These are phyloP conservation scores for Brassica cretica DNA, from an alignment of 345 rosid genomes.

Conservation along the genomic window DNA sequence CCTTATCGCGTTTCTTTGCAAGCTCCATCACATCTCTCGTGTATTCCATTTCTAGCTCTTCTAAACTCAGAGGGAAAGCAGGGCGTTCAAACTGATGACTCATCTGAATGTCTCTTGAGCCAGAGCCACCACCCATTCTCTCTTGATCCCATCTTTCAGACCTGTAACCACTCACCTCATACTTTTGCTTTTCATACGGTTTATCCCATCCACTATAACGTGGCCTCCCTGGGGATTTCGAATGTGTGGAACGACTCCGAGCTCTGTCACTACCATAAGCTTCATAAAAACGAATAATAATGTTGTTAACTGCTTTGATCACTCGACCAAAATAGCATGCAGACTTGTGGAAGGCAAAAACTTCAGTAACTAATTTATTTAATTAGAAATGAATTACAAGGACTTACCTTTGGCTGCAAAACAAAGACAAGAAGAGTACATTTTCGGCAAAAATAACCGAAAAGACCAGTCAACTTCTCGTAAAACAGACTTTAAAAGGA, in stretches of 20 bases:
- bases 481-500: constrained; percentile 42
- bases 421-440: constrained; percentile 48
- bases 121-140: constrained; percentile 46
- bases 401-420: constrained; percentile 98
- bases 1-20: constrained; percentile 72
- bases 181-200: constrained; percentile 70
- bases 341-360: constrained; percentile 46
- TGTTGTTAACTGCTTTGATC: constrained; percentile 70
- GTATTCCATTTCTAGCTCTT: constrained; percentile 80
- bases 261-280: constrained; percentile 98
- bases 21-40: constrained; percentile 78
- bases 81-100: constrained; percentile 69
- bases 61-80: constrained; percentile 62
- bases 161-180: constrained; percentile 61
- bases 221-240: constrained; percentile 79
- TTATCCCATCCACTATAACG: constrained; percentile 70
- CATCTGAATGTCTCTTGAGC: constrained; percentile 57
- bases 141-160: constrained; percentile 74
- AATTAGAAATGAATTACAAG: constrained; percentile 68
- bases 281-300: constrained; percentile 93
- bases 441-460: constrained; percentile 25
- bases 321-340: constrained; percentile 55
- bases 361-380: constrained; percentile 56
- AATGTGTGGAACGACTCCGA: constrained; percentile 82
- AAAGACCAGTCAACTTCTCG: constrained; percentile 39